Conservation (phyloP, 257 asterid species). For the Solanum pennellii region DNA sequence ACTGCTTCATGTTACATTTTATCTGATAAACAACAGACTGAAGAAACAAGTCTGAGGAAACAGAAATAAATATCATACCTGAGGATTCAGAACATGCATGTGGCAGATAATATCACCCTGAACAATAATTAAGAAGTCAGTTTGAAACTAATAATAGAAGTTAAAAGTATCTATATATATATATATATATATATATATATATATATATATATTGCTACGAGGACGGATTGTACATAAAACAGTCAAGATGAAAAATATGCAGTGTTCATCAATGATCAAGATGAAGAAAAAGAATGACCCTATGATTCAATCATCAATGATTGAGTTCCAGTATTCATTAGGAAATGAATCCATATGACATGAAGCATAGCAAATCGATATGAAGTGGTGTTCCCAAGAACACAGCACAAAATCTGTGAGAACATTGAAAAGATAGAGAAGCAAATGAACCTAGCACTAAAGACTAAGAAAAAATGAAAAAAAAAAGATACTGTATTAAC, state of each 20-base stretch:
- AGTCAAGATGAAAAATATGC: neutral
- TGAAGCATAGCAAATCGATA: neutral
- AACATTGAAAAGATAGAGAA: neutral
- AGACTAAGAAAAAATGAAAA: neutral
- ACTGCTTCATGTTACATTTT: neutral
- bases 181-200: neutral
- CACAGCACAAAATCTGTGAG: neutral
- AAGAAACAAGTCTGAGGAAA: neutral
- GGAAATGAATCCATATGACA: neutral
- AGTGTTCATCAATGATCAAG: neutral
- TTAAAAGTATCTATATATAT: neutral
- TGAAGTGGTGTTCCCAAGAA: neutral
- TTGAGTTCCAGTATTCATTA: neutral
- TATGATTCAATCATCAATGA: neutral
- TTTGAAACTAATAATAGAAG: neutral
- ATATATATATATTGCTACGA: neutral
- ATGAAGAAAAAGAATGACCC: neutral
- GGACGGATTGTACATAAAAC: neutral
- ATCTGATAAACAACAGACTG: neutral
- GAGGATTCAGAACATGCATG: slow-evolving; percentile 75
- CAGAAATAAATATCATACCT: slow-evolving; percentile 36
- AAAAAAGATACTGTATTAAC: neutral
- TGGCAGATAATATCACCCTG: slow-evolving; percentile 67
- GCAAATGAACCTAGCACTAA: neutral
- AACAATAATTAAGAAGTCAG: neutral